phyloP scores from a whole-genome alignment of 805 yeast species.

The Brettanomyces custersianus region DNA sequence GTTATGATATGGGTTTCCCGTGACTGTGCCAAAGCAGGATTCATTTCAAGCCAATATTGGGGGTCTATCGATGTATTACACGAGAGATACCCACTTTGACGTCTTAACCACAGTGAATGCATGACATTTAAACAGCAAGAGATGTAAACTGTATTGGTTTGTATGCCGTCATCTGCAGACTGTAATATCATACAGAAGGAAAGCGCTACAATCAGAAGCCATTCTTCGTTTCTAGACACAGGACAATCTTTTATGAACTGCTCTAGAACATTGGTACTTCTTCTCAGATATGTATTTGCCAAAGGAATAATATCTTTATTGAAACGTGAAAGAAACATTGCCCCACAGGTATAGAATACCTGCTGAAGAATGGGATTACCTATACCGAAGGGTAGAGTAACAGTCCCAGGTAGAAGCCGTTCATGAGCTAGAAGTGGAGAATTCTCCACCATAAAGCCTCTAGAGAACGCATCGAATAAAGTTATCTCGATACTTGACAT shows the following conservation, averaged over 20 bases:
- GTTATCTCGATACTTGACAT: conserved; percentile 12
- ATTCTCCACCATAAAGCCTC: conserved; percentile 31
- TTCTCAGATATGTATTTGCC: conserved; percentile 16
- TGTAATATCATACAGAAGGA: conserved; percentile 31
- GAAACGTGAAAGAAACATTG: conserved; percentile 28
- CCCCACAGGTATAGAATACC: conserved; percentile 34
- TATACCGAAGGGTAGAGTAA: conserved; percentile 29
- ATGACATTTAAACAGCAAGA: conserved; percentile 28
- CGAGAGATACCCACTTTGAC: background rate
- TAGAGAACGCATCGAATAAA: conserved; percentile 27
- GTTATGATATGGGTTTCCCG: no score
- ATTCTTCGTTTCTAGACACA: conserved; percentile 25
- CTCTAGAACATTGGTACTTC: conserved; percentile 14
- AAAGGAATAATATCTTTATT: conserved; percentile 19
- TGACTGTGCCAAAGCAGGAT: no score
- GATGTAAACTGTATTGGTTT: conserved; percentile 26
- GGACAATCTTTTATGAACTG: conserved; percentile 15
- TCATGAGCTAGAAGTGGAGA: conserved; percentile 35
- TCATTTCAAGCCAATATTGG: no score
- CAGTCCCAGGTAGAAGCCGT: conserved; percentile 29
- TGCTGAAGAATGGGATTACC: conserved; percentile 21
- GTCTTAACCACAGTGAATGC: conserved; percentile 16
- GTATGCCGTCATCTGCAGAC: conserved; percentile 19
- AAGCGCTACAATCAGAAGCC: conserved; percentile 33
- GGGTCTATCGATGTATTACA: no score